A percentile compares a stretch with the other conserved stretches of the same genome.
Conservation (phyloP, 2,329 filamentous ascomycete genomes). For the Cytospora piceicola region DNA sequence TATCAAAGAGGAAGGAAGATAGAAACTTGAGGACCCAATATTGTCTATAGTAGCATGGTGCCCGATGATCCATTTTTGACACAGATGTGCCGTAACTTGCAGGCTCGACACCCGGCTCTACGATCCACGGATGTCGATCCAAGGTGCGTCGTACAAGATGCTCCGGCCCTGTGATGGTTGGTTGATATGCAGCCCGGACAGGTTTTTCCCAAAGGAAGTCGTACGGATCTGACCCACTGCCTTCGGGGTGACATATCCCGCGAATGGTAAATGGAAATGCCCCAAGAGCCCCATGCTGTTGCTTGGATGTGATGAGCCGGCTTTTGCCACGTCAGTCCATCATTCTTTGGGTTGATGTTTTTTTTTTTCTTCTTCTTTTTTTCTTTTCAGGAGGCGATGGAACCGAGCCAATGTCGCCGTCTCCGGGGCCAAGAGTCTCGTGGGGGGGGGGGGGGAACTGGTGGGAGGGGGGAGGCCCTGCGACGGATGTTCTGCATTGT, state of each 20-base stretch:
- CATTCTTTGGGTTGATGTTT: too few species aligned
- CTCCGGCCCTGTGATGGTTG: constrained; percentile 6
- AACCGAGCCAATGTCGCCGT: background rate
- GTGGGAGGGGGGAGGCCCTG: too few species aligned
- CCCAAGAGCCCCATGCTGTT: too few species aligned
- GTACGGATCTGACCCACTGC: too few species aligned
- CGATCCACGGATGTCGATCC: background rate
- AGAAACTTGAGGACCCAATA: background rate
- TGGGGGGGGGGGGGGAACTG: too few species aligned
- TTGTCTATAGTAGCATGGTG: background rate
- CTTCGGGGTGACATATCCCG: too few species aligned
- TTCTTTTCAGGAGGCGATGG: background rate
- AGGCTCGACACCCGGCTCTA: background rate
- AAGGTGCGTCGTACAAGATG: constrained; percentile 1
- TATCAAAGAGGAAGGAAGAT: background rate
- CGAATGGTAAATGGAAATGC: too few species aligned
- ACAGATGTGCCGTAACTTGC: background rate
- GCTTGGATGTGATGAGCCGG: too few species aligned
- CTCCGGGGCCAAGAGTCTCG: background rate
- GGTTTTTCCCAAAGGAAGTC: background rate
- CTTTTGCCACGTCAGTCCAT: background rate
- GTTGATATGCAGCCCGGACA: constrained; percentile 19
- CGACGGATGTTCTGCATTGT: too few species aligned
- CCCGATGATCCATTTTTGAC: too few species aligned
- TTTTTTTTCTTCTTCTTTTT: too few species aligned